Base-by-base conservation (phyloP, 1,139 yeast genomes). In the Arxiozyma bovina region DNA sequence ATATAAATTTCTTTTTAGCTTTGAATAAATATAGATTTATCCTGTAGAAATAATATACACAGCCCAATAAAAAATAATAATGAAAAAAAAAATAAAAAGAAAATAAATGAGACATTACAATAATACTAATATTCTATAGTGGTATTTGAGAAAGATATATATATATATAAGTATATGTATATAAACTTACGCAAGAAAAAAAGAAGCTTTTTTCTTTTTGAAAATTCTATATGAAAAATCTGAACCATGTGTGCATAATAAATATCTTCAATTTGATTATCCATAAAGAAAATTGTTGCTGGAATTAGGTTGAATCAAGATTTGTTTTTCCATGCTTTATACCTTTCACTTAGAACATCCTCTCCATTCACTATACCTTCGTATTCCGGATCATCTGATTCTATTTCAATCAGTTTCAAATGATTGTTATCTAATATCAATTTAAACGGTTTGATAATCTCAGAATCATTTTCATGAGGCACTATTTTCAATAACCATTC, bases 401-500 rank as follows among this genome's bases (percentile, higher is more conserved):
- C 66, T 25, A 76, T 60, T 56, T 74, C 75, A n/a, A 63, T 56
- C 47, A 81, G 67, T 25, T 72, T 71, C 22, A 82, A 59, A 49
- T 75, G 73, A 53, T 73, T 72, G 41, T 70, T 64, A 6, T 74
- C 75, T 57, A 71, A 79, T 21, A 64, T 71, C 45, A 82, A 62
- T 48, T 73, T 70, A 69, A 77, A 82, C 0, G 78, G 77, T 53
- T 70, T 75, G 2, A 72, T 60, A 43, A 74, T 77, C 18, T 57
- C 52, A 4, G 54, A 50, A 17, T 53, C 23, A 48, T 72, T 74
- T 55, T 79, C 82, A 17, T 74, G 70, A 25, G 87, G 84, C 22
- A 89, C 73, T 34, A 73, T 74, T 25, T 75, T 76, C 51, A 73
- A 71, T 21, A 90, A 67, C 96, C 96, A 91, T 55, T 86, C 89